These are phyloP conservation scores for Tricholoma furcatifolium DNA, from an alignment of 768 basidiomycete species.

Conservation along the genomic window DNA sequence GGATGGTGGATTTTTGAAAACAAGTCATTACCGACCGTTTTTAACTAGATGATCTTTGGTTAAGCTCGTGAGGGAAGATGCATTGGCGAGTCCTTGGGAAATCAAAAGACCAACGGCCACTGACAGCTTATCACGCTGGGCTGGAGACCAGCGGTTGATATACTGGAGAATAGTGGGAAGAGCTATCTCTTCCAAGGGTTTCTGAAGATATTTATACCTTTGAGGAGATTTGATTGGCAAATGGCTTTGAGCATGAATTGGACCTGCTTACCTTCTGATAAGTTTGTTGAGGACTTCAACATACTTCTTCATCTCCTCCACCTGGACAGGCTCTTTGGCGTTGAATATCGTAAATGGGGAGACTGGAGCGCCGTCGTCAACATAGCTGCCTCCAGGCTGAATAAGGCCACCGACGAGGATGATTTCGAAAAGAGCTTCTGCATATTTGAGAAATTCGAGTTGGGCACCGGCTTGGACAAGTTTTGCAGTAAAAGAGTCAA, in stretches of 20 bases:
- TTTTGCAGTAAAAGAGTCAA: constrained; percentile 79
- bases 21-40: constrained; percentile 58
- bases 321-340: constrained; percentile 72
- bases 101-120: constrained; percentile 80
- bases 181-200: constrained; percentile 85
- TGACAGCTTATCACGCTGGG: constrained; percentile 81
- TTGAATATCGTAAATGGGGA: constrained; percentile 90
- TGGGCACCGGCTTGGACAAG: constrained; percentile 89
- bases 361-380: constrained; percentile 83
- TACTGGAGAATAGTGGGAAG: constrained; percentile 87
- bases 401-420: constrained; percentile 94
- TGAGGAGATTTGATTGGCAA: constrained; percentile 9
- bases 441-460: constrained; percentile 96
- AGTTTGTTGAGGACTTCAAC: constrained; percentile 95
- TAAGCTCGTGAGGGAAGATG: constrained; percentile 75
- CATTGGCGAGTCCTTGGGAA: constrained; percentile 78
- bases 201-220: constrained; percentile 99
- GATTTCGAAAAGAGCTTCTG: constrained; percentile 94
- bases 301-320: constrained; percentile 89
- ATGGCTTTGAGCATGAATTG: constrained; percentile 1
- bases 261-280: constrained; percentile 70
- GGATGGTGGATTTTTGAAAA: not conserved
- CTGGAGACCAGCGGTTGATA: constrained; percentile 77
- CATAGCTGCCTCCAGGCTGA: constrained; percentile 90
- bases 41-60: constrained; percentile 95